These are phyloP conservation scores for Lentinula lateritia DNA, from an alignment of 768 basidiomycete species.

Conservation along the genomic window DNA sequence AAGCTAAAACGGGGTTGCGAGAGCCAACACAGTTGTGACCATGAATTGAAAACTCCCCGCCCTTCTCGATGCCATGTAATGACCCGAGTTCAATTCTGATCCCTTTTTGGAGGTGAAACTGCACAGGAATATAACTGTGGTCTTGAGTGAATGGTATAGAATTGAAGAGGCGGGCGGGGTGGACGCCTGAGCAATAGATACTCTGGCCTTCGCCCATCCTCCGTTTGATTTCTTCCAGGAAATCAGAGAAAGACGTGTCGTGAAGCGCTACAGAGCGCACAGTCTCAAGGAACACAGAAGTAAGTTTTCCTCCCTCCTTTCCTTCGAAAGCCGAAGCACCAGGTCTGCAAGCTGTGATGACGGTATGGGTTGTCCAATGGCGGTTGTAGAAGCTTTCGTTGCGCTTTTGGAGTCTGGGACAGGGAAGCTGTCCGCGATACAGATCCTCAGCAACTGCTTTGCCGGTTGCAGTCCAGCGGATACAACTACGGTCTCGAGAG, in stretches of 20 bases:
- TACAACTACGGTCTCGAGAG: constrained; percentile 38
- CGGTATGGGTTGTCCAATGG: constrained; percentile 35
- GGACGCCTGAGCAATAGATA: constrained; percentile 44
- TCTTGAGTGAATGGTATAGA: constrained; percentile 52
- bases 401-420: constrained; percentile 37
- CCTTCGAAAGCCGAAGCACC: constrained; percentile 55
- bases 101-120: constrained; percentile 28
- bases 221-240: constrained; percentile 38
- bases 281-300: constrained; percentile 45
- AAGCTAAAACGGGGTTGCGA: constrained; percentile 46
- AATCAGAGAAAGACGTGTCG: constrained; percentile 40
- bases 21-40: constrained; percentile 58
- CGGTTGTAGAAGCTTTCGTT: constrained; percentile 38
- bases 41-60: constrained; percentile 58
- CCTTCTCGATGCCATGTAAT: constrained; percentile 59
- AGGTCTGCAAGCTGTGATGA: constrained; percentile 52
- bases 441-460: constrained; percentile 52
- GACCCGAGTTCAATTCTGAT: constrained; percentile 53
- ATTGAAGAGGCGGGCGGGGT: constrained; percentile 49
- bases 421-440: constrained; percentile 41
- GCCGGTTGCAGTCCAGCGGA: constrained; percentile 57
- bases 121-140: constrained; percentile 39
- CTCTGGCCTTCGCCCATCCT: constrained; percentile 37
- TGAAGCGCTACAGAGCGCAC: constrained; percentile 45
- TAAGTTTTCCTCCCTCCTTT: constrained; percentile 61